A percentile compares a stretch with the other conserved stretches of the same genome.
Conservation (phyloP, 179 eudicot species). For the Pouteria campechiana region DNA sequence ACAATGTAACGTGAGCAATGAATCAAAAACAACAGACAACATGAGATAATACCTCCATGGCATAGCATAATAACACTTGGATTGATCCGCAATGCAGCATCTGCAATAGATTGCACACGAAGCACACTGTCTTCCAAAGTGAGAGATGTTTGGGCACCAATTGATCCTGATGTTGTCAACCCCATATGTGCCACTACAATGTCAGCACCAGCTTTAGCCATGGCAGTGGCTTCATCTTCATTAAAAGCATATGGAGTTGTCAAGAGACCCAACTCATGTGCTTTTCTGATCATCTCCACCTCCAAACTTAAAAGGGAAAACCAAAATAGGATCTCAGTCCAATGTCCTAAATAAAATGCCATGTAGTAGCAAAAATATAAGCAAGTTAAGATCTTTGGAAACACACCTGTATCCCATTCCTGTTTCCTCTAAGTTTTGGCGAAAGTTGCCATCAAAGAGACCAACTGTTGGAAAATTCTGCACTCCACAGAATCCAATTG, state of each 20-base stretch:
- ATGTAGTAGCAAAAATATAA: neutral
- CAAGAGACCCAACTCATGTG: slow-evolving; percentile 76
- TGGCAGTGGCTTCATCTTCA: slow-evolving; percentile 66
- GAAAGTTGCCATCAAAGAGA: slow-evolving; percentile 90
- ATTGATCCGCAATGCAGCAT: slow-evolving; percentile 76
- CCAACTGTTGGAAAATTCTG: slow-evolving; percentile 99
- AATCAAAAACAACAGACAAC: too few species aligned
- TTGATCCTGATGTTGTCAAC: slow-evolving; percentile 88
- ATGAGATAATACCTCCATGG: slow-evolving; percentile 82
- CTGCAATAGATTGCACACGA: slow-evolving; percentile 89
- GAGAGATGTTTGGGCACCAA: slow-evolving; percentile 84
- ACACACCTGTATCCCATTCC: slow-evolving; percentile 96
- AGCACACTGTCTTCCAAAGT: slow-evolving; percentile 69
- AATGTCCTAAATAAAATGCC: too few species aligned
- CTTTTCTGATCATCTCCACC: slow-evolving; percentile 78
- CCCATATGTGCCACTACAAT: slow-evolving; percentile 97
- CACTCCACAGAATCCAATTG: slow-evolving; percentile 78
- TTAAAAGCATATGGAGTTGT: slow-evolving; percentile 97
- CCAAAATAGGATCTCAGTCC: too few species aligned
- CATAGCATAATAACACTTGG: slow-evolving; percentile 72
- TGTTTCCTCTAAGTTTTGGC: slow-evolving; percentile 95
- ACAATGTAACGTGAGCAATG: too few species aligned
- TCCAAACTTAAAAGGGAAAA: slow-evolving; percentile 46
- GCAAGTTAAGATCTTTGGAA: neutral
- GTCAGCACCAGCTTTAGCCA: slow-evolving; percentile 97